Conservation (phyloP, 352 stramenopile genomes). For the Globisporangium solare region DNA sequence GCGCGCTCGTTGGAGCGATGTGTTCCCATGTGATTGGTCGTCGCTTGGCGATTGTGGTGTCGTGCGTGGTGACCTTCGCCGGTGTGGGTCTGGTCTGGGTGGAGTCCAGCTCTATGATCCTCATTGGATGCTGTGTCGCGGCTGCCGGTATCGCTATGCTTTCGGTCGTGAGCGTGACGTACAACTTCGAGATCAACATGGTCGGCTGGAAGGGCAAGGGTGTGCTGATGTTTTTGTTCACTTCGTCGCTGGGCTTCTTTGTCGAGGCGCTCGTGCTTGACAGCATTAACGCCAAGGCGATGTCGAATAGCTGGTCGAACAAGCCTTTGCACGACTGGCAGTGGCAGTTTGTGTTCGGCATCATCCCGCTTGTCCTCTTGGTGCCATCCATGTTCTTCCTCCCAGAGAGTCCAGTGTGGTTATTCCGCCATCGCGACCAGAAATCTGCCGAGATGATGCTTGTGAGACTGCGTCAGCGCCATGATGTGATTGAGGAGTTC, state of each 20-base stretch:
- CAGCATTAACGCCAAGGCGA: slow-evolving; percentile 64
- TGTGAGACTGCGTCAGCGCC: slow-evolving; percentile 68
- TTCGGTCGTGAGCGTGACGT: slow-evolving; percentile 65
- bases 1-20: slow-evolving; percentile 39
- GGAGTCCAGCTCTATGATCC: slow-evolving; percentile 55
- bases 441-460: slow-evolving; percentile 66
- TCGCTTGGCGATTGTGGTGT: slow-evolving; percentile 54
- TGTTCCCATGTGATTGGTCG: slow-evolving; percentile 61
- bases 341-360: slow-evolving; percentile 75
- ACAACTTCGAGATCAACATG: slow-evolving; percentile 89
- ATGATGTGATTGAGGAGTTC: slow-evolving; percentile 79
- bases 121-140: slow-evolving; percentile 67
- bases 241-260: slow-evolving; percentile 63
- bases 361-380: slow-evolving; percentile 61
- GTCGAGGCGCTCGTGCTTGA: slow-evolving; percentile 72
- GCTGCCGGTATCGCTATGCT: slow-evolving; percentile 73
- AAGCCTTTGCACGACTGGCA: slow-evolving; percentile 73
- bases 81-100: slow-evolving; percentile 69
- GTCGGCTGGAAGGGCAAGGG: slow-evolving; percentile 84
- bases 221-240: slow-evolving; percentile 81
- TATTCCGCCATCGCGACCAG: slow-evolving; percentile 60
- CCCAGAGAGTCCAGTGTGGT: slow-evolving; percentile 76
- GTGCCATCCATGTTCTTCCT: slow-evolving; percentile 55
- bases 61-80: slow-evolving; percentile 52
- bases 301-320: slow-evolving; percentile 59